Evolutionary conservation across 495 filamentous ascomycete species (phyloP), one percentile per base, ranked within the genome.

Genomic region (Neurospora sp.): DNA sequence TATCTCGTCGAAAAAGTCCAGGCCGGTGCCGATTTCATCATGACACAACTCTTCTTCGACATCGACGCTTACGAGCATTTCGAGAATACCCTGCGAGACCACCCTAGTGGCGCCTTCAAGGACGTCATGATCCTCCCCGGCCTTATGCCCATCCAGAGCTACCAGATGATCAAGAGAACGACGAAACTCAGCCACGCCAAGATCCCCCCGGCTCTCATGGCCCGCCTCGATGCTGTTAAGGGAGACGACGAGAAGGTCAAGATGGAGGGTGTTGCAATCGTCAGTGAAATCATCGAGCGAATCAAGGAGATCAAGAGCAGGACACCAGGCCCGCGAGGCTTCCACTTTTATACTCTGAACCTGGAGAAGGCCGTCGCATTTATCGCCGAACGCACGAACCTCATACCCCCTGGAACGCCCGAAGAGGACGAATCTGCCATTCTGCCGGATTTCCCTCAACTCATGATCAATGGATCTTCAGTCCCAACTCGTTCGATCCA

Each of bases 11-110:
- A 97, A 72, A 99, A 99, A 86, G 90, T 90, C 0, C 84, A 90
- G 76, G 96, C 96, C 4, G 96, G 96, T 0, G 96, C 95, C 27
- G 96, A 98, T 81, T 99, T 99, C 81, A 91, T 99, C 79, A 97
- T 99, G 93, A 98, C 96, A n/a, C 96, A 99, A 79, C 85, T 99
- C 35, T 98, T 98, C 83, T 99, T 95, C 80, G 94, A 98, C 77
- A 86, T 92, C 16, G 85, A 91, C 8, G 93, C 92, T 18, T 99
- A 94, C 80, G 85, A 88, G 65, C 84, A 83, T 42, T 98, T 94
- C 79, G 95, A 97, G 84, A 85, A 84, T 73, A 87, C 87, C 76
- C 84, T 98, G 75, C 87, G 96, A 71, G 88, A 89, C 68, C 94
- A 99, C 79, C 88, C 91, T 69, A 96, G 92, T 61, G 93, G 94